phyloP scores from a whole-genome alignment of 164 flowering plant genomes.

The Houttuynia cordata region DNA sequence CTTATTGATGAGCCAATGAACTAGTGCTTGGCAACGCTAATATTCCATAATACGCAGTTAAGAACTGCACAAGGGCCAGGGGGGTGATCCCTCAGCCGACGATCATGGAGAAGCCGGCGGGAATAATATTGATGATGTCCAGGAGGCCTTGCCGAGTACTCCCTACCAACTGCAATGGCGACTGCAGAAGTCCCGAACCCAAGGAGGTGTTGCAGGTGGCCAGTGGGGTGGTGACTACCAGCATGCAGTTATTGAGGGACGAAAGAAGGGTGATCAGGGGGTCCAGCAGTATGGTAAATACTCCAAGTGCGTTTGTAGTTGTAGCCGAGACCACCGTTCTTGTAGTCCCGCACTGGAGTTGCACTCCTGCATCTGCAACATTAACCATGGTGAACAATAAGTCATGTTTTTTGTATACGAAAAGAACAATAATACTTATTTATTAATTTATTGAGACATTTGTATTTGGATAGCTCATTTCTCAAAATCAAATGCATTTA shows the following conservation, averaged over 20 bases:
- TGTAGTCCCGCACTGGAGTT: background rate
- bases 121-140: conserved; percentile 20
- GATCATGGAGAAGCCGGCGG: conserved; percentile 23
- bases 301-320: conserved; percentile 24
- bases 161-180: conserved; percentile 30
- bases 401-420: too few relatives aligned
- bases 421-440: too few relatives aligned
- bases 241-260: conserved; percentile 24
- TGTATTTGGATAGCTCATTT: too few relatives aligned
- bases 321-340: background rate
- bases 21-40: too few relatives aligned
- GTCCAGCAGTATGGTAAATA: conserved; percentile 35
- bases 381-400: background rate
- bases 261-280: conserved; percentile 27
- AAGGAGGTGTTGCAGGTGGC: conserved; percentile 35
- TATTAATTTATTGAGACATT: too few relatives aligned
- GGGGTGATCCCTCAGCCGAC: background rate
- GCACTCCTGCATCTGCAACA: background rate
- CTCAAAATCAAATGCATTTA: too few relatives aligned
- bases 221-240: conserved; percentile 37
- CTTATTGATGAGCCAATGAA: too few relatives aligned
- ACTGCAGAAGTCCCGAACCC: conserved; percentile 22
- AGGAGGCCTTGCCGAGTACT: conserved; percentile 22
- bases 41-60: too few relatives aligned
- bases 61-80: too few relatives aligned